Evolutionary conservation across 495 filamentous ascomycete genomes (phyloP).

Genomic region (Sordaria brevicollis): DNA sequence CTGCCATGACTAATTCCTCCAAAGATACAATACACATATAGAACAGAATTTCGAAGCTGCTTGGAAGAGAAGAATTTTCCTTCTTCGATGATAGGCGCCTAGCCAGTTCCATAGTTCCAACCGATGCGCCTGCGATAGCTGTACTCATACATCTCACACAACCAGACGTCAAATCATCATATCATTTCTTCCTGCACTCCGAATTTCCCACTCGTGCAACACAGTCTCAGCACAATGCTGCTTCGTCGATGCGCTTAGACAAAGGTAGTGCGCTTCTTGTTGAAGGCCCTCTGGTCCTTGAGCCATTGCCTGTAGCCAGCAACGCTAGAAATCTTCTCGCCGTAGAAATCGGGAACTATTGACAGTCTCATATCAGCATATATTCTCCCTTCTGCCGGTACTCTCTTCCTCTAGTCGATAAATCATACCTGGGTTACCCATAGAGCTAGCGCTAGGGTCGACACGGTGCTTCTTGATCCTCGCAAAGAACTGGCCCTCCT

Average conservation of each 20-base stretch:
- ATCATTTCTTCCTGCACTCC: not conserved
- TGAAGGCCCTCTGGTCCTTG: slow-evolving; percentile 95
- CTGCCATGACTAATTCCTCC: not conserved
- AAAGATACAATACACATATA: not conserved
- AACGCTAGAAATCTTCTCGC: slow-evolving; percentile 93
- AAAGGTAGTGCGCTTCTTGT: slow-evolving; percentile 70
- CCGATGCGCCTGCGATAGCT: not conserved
- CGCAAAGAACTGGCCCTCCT: slow-evolving; percentile 85
- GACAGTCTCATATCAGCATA: slow-evolving; percentile 1
- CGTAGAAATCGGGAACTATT: slow-evolving; percentile 57
- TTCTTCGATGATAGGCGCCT: not conserved
- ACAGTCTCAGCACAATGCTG: not conserved
- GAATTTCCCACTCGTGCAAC: not conserved
- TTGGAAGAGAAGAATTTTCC: not conserved
- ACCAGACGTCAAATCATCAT: not conserved
- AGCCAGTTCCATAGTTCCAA: not conserved
- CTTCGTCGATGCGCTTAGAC: slow-evolving; percentile 12
- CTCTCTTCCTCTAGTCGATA: not conserved
- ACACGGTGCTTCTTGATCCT: slow-evolving; percentile 83
- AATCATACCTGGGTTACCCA: slow-evolving; percentile 46
- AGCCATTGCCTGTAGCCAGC: slow-evolving; percentile 86
- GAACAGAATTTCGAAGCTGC: not conserved
- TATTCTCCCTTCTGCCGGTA: not conserved
- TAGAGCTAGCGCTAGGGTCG: slow-evolving; percentile 56
- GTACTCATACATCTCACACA: not conserved